Conservation (phyloP, 805 yeast species). For the Candida boidinii region DNA sequence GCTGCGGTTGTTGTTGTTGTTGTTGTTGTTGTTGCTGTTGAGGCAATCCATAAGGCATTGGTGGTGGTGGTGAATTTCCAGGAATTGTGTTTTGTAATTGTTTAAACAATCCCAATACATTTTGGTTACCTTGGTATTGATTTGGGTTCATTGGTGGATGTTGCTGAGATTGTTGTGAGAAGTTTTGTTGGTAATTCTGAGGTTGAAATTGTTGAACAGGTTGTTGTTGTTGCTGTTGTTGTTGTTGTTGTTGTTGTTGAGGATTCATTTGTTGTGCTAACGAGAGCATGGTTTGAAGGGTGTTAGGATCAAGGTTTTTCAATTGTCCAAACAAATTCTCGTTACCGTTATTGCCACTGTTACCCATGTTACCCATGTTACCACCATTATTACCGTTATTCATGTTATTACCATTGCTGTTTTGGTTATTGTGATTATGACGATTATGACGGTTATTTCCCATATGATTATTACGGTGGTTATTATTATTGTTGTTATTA, state of each 20-base stretch:
- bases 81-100: slow-evolving; percentile 16
- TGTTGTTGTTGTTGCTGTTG: background rate
- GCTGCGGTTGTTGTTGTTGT: background rate
- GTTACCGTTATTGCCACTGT: no score
- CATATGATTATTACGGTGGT: slow-evolving; percentile 4
- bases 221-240: slow-evolving; percentile 8
- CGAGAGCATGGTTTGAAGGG: slow-evolving; percentile 24
- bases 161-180: slow-evolving; percentile 1
- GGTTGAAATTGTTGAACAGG: slow-evolving; percentile 4
- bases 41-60: no score
- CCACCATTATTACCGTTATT: slow-evolving; percentile 14
- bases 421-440: slow-evolving; percentile 4
- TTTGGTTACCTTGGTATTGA: slow-evolving; percentile 9
- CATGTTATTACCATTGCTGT: slow-evolving; percentile 5
- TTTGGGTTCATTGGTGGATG: slow-evolving; percentile 3
- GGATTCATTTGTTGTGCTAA: slow-evolving; percentile 20
- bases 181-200: slow-evolving; percentile 3
- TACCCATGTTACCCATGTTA: no score
- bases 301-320: slow-evolving; percentile 22
- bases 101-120: slow-evolving; percentile 11
- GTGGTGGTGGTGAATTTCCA: slow-evolving; percentile 12
- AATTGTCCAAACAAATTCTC: slow-evolving; percentile 13
- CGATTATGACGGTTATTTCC: slow-evolving; percentile 1
- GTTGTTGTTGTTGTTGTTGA: slow-evolving; percentile 12
- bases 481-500: slow-evolving; percentile 3